These are phyloP conservation scores for Triticum turgidum DNA, from an alignment of 176 grass and related monocot species.

Conservation along the genomic window DNA sequence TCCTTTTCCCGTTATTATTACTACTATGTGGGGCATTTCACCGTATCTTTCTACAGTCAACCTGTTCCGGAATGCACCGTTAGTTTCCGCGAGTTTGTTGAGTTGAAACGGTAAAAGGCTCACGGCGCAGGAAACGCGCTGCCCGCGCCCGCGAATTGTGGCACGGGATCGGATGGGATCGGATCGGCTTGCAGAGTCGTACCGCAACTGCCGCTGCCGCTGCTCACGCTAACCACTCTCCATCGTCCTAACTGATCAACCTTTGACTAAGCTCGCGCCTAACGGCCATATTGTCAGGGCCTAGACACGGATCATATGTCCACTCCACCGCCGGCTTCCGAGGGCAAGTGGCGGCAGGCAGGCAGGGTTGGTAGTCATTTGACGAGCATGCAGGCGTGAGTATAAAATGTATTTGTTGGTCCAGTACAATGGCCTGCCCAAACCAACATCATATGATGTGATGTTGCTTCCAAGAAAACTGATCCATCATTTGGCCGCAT, in stretches of 20 bases:
- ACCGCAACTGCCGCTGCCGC: background rate
- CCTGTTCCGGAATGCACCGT: background rate
- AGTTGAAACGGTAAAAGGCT: background rate
- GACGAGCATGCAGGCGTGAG: background rate
- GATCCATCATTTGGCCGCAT: background rate
- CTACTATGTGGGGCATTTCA: no score
- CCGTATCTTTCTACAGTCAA: background rate
- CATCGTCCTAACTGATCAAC: background rate
- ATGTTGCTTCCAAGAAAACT: background rate
- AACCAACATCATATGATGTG: background rate
- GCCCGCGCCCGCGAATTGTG: background rate
- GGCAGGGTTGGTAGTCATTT: background rate
- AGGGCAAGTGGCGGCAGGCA: background rate
- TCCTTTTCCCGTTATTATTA: no score
- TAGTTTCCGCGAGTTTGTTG: background rate
- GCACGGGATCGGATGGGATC: background rate
- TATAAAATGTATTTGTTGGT: background rate
- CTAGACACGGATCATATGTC: background rate
- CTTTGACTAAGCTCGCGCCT: background rate
- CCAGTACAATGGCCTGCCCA: no score
- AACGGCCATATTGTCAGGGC: background rate
- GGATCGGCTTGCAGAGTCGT: background rate
- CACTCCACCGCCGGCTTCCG: background rate
- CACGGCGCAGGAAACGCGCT: constrained; percentile 2
- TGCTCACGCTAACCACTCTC: background rate